A percentile compares a stretch with the other conserved stretches of the same genome.
phyloP scores from a whole-genome alignment of 2,329 filamentous ascomycete genomes.

The Pseudogymnoascus sp. region DNA sequence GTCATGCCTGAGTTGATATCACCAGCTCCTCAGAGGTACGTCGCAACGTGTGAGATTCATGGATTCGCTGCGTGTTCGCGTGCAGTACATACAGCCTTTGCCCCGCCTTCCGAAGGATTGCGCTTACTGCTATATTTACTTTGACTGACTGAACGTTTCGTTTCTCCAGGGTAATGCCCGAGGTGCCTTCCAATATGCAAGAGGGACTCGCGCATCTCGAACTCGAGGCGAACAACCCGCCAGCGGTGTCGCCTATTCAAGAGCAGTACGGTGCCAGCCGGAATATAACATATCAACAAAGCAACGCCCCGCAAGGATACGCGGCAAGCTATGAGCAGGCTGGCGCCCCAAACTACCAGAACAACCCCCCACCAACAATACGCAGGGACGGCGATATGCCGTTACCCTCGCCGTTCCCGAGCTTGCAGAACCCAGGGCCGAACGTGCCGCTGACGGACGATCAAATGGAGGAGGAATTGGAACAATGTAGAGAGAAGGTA shows the following conservation, averaged over 20 bases:
- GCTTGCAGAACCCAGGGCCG: conserved; percentile 66
- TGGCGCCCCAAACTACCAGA: conserved; percentile 27
- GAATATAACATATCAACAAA: conserved; percentile 10
- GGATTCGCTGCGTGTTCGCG: background rate
- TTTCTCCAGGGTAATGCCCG: conserved; percentile 71
- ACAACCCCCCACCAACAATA: conserved; percentile 9
- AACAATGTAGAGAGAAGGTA: conserved; percentile 74
- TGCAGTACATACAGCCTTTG: background rate
- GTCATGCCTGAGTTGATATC: conserved; percentile 61
- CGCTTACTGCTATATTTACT: conserved; percentile 2
- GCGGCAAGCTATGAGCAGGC: conserved; percentile 27
- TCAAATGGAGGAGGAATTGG: conserved; percentile 83
- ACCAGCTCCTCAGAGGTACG: conserved; percentile 62
- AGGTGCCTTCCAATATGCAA: conserved; percentile 95
- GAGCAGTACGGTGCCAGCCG: conserved; percentile 14
- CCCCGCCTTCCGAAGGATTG: background rate
- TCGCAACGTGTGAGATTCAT: conserved; percentile 1
- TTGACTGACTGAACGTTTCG: conserved; percentile 14
- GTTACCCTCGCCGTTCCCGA: conserved; percentile 81
- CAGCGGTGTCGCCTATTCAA: conserved; percentile 18
- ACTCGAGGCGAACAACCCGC: conserved; percentile 55
- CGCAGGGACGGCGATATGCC: conserved; percentile 42
- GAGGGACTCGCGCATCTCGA: conserved; percentile 88
- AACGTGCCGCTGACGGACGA: conserved; percentile 92
- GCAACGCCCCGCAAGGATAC: conserved; percentile 17